A percentile compares a stretch with the other conserved stretches of the same genome.
These are phyloP conservation scores for Penicillium atrosanguineum DNA, from an alignment of 495 filamentous ascomycete species.

Conservation along the genomic window DNA sequence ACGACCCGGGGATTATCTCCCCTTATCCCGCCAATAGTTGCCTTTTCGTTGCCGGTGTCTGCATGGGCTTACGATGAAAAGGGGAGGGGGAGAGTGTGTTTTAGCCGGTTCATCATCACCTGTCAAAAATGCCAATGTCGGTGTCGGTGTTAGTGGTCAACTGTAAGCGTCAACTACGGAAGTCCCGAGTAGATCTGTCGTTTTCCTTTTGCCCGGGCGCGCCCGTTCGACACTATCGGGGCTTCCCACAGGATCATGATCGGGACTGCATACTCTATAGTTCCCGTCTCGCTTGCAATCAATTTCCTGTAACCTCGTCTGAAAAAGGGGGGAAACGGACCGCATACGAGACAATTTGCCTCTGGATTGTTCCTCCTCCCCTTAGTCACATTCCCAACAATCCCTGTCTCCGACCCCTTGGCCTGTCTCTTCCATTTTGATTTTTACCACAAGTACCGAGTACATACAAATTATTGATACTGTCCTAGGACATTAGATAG, in stretches of 20 bases:
- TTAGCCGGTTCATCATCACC: no score
- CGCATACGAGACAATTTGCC: background rate
- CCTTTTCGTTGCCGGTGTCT: background rate
- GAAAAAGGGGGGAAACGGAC: background rate
- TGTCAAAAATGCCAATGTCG: background rate
- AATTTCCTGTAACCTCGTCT: background rate
- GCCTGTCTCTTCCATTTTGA: background rate
- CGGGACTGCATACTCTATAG: background rate
- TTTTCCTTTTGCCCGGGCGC: background rate
- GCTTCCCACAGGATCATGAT: slow-evolving; percentile 2
- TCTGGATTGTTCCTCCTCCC: background rate
- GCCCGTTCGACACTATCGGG: background rate
- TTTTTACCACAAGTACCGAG: background rate
- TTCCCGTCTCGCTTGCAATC: slow-evolving; percentile 7
- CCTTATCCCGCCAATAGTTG: background rate
- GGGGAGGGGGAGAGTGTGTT: no score
- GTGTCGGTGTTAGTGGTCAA: no score
- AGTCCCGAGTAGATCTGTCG: background rate
- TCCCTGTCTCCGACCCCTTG: background rate
- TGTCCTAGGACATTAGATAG: background rate
- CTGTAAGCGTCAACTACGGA: no score
- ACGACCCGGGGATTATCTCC: background rate
- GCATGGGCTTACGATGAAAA: no score
- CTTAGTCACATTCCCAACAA: background rate
- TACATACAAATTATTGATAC: background rate